A percentile compares a stretch with the other conserved stretches of the same genome.
Evolutionary conservation across 2,329 filamentous ascomycete genomes (phyloP).

Genomic region (Ophiostoma populinum): DNA sequence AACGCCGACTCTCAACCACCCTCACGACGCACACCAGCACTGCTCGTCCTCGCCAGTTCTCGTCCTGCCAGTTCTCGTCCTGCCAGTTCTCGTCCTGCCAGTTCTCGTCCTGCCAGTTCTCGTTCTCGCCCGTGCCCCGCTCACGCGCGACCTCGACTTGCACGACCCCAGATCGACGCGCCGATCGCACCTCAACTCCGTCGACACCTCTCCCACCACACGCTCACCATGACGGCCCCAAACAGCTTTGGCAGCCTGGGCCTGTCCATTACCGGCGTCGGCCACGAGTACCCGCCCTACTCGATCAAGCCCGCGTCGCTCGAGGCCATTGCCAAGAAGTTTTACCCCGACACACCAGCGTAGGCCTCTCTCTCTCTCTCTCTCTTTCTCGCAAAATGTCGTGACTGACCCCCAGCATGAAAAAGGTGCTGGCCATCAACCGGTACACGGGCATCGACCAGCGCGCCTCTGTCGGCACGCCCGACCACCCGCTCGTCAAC

Average conservation of each 20-base stretch:
- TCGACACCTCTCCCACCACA: not conserved
- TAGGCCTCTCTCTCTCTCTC: constrained; percentile 19
- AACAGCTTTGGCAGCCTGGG: constrained; percentile 31
- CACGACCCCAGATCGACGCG: no score
- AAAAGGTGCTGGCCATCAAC: constrained; percentile 46
- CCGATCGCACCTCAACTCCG: not conserved
- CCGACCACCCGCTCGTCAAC: constrained; percentile 45
- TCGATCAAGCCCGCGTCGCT: constrained; percentile 31
- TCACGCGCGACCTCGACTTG: no score
- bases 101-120: no score
- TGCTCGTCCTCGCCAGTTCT: no score
- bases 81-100: no score
- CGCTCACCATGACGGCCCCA: constrained; percentile 23
- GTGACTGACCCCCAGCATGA: constrained; percentile 28
- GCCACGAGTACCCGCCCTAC: constrained; percentile 42
- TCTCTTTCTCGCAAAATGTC: not conserved
- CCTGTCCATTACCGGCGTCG: constrained; percentile 43
- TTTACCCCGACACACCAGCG: constrained; percentile 43
- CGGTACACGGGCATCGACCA: constrained; percentile 46
- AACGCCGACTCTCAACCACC: no score
- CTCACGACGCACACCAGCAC: no score
- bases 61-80: no score
- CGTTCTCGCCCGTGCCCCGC: no score
- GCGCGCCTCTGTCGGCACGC: constrained; percentile 42
- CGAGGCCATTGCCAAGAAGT: constrained; percentile 33